Evolutionary conservation across 306 rosid genomes (phyloP).

Genomic region (Herpetospermum pedunculosum): DNA sequence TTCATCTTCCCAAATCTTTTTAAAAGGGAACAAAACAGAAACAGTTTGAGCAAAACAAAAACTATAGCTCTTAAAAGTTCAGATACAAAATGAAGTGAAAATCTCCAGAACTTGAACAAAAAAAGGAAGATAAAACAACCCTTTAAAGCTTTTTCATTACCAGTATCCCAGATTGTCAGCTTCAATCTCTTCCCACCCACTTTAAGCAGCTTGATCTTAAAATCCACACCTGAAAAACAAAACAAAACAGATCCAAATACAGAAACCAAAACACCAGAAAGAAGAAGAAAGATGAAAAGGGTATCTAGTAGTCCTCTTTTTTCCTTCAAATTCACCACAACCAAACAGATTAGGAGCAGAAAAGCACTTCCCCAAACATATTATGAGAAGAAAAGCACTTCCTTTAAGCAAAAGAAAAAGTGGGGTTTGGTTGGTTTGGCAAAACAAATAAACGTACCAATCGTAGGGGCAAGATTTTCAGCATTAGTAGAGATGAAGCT

Average conservation of each 20-base stretch:
- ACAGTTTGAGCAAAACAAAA: background rate
- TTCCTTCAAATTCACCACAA: background rate
- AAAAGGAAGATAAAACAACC: background rate
- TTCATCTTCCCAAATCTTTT: background rate
- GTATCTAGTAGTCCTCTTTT: background rate
- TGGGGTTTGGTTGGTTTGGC: background rate
- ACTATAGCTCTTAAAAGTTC: background rate
- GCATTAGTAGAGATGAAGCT: conserved; percentile 65
- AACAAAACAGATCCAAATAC: background rate
- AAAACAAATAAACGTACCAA: conserved; percentile 39
- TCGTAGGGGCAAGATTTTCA: conserved; percentile 66
- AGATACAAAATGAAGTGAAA: background rate
- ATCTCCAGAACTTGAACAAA: background rate
- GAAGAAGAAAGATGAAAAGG: background rate
- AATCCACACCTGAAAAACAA: conserved; percentile 64
- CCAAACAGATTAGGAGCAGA: conserved; percentile 1
- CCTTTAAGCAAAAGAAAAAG: background rate
- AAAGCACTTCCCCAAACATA: conserved; percentile 6
- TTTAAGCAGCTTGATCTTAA: conserved; percentile 75
- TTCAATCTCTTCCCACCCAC: conserved; percentile 81
- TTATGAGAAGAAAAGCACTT: background rate
- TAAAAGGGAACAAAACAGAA: background rate
- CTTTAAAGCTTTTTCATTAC: conserved; percentile 21
- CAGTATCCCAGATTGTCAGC: conserved; percentile 98
- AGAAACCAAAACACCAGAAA: background rate